phyloP scores from a whole-genome alignment of 1,284 basidiomycete species.

The Inonotus hispidus region DNA sequence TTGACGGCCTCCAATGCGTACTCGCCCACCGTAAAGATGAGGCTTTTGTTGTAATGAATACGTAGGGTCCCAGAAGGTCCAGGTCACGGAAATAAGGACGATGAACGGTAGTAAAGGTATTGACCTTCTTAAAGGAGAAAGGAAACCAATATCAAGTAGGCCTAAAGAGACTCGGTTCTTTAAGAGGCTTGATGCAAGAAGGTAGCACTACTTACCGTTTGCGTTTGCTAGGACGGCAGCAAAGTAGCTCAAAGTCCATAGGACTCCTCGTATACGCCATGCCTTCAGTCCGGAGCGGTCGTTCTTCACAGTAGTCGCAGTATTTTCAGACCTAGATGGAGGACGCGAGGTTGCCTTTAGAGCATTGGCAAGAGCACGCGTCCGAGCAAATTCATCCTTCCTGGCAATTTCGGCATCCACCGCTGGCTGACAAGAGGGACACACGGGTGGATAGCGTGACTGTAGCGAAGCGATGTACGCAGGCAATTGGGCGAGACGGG shows the following conservation, averaged over 20 bases:
- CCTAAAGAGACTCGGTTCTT: constrained; percentile 18
- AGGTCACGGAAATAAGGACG: constrained; percentile 51
- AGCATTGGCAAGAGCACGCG: constrained; percentile 68
- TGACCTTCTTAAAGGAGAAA: constrained; percentile 4
- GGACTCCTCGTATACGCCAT: constrained; percentile 58
- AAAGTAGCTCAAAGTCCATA: constrained; percentile 50
- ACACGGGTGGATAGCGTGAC: constrained; percentile 81
- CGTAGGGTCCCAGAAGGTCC: constrained; percentile 75
- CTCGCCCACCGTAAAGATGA: constrained; percentile 58
- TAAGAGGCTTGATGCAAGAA: not conserved
- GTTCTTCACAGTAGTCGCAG: constrained; percentile 38
- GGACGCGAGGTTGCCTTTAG: constrained; percentile 50
- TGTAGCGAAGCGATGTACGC: constrained; percentile 72
- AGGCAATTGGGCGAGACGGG: constrained; percentile 56
- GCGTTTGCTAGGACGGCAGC: constrained; percentile 39
- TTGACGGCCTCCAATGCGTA: constrained; percentile 56
- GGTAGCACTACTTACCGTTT: constrained; percentile 35
- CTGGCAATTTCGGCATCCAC: constrained; percentile 77
- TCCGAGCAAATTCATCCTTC: constrained; percentile 78
- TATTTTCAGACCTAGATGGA: constrained; percentile 24
- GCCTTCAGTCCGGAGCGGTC: constrained; percentile 38
- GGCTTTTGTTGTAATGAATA: constrained; percentile 54
- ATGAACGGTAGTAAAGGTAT: constrained; percentile 40
- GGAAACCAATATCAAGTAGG: constrained; percentile 19
- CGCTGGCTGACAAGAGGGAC: constrained; percentile 62